Percentiles rank a stretch among this genome's conserved stretches.
Evolutionary conservation across 305 asterid genomes (phyloP).

Genomic region (Rubia balearica): DNA sequence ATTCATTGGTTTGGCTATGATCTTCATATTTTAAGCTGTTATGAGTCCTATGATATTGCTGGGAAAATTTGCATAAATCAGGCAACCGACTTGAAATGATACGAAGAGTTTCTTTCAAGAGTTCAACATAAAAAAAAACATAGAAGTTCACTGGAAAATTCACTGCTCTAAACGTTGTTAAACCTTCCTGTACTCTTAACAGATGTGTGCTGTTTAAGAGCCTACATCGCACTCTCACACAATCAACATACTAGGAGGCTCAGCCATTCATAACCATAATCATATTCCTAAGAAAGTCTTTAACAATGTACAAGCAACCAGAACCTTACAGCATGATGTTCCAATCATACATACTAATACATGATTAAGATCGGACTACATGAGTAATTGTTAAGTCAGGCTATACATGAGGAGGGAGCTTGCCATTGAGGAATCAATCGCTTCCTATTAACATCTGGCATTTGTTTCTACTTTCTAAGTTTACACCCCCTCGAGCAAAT

Average conservation of each 20-base stretch:
- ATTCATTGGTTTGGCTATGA: no score
- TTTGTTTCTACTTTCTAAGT: not conserved
- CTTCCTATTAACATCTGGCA: not conserved
- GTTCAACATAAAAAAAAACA: not conserved
- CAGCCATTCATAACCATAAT: not conserved
- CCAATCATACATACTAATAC: not conserved
- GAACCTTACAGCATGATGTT: no score
- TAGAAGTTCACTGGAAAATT: no score
- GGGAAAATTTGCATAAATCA: not conserved
- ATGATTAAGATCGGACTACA: not conserved
- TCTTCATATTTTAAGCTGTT: no score
- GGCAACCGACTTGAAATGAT: not conserved
- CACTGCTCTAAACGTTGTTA: no score
- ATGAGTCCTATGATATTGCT: not conserved
- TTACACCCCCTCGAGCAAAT: not conserved
- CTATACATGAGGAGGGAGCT: not conserved
- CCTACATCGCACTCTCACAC: no score
- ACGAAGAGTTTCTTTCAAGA: not conserved
- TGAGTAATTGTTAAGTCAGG: not conserved
- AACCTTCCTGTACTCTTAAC: no score
- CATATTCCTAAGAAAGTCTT: not conserved
- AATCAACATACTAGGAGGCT: no score
- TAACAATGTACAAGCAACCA: not conserved
- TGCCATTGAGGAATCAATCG: not conserved
- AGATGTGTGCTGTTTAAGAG: no score